Evolutionary conservation across 139 green algal genomes (phyloP).

Genomic region (Asterochloris sp.): DNA sequence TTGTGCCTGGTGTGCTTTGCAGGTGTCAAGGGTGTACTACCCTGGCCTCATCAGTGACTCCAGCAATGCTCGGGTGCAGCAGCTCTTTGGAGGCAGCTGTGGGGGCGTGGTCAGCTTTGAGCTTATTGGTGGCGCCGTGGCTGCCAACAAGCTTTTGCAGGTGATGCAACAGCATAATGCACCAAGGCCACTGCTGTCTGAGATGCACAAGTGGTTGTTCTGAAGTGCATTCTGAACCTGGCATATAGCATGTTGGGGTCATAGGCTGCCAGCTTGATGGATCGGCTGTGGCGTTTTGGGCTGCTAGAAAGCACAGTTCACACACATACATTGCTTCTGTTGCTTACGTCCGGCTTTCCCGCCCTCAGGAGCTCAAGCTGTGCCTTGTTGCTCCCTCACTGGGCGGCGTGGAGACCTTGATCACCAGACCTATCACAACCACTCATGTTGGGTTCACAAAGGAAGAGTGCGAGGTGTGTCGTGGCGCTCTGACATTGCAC

Average conservation of each 20-base stretch:
- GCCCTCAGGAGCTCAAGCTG: conserved; percentile 28
- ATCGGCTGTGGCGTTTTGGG: neutral
- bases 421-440: conserved; percentile 59
- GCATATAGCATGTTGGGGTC: neutral
- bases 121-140: conserved; percentile 45
- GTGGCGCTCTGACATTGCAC: neutral
- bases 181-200: neutral
- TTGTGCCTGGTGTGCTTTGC: neutral
- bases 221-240: neutral
- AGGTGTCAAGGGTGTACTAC: conserved; percentile 46
- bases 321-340: neutral
- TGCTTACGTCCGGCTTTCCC: neutral
- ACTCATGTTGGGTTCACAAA: conserved; percentile 57
- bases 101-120: conserved; percentile 71
- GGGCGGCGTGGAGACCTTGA: conserved; percentile 59
- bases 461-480: conserved; percentile 37
- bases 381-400: conserved; percentile 62
- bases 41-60: conserved; percentile 46
- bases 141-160: conserved; percentile 25
- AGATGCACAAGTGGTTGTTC: neutral
- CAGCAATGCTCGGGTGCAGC: conserved; percentile 45
- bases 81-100: conserved; percentile 56
- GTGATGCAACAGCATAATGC: neutral
- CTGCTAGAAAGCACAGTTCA: neutral
- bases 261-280: neutral